These are phyloP conservation scores for Puccinia coronata DNA, from an alignment of 1,284 basidiomycete species.

Conservation along the genomic window DNA sequence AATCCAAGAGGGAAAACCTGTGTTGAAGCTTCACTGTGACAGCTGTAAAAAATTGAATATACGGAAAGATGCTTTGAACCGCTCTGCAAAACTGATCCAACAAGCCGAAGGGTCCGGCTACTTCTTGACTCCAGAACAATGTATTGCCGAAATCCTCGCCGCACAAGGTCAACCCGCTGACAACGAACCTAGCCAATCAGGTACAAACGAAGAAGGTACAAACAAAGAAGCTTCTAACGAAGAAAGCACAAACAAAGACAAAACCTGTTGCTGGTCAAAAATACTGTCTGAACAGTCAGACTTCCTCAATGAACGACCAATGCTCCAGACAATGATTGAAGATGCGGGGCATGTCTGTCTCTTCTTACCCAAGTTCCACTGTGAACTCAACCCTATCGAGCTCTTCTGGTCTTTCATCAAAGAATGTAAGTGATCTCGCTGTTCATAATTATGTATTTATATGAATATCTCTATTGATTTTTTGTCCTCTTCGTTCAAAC, in stretches of 20 bases:
- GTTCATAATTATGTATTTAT: no score
- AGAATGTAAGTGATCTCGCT: no score
- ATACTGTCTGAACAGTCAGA: no score
- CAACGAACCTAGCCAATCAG: not conserved
- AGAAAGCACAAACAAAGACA: not conserved
- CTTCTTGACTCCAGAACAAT: not conserved
- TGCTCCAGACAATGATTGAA: no score
- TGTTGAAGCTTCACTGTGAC: not conserved
- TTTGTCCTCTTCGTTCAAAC: no score
- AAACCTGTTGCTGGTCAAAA: not conserved
- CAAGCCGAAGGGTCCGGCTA: not conserved
- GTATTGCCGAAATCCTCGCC: not conserved
- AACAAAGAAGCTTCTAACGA: no score
- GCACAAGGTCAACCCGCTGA: constrained; percentile 64
- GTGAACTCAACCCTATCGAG: not conserved
- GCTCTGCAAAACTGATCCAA: not conserved
- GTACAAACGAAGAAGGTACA: not conserved
- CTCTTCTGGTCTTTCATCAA: no score
- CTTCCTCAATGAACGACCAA: no score
- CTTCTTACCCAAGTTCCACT: no score
- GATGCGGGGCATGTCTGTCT: no score
- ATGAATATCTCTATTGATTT: no score
- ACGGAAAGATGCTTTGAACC: not conserved
- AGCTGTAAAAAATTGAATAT: not conserved
- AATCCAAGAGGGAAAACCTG: constrained; percentile 54